phyloP scores from a whole-genome alignment of 805 yeast genomes.

The Candida chauliodis region DNA sequence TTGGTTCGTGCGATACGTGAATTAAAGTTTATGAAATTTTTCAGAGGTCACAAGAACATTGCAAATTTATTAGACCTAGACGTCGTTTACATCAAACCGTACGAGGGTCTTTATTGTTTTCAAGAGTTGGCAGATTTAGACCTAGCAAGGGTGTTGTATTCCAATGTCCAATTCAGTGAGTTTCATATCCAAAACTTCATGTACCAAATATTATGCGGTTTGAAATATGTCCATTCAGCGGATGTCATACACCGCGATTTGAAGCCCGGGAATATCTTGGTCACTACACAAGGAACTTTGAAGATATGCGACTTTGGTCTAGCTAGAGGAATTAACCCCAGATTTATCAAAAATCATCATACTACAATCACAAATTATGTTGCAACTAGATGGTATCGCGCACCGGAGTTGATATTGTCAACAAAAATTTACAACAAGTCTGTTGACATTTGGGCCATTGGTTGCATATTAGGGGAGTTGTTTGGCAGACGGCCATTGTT shows the following conservation, averaged over 20 bases:
- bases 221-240: conserved; percentile 87
- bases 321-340: conserved; percentile 66
- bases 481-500: conserved; percentile 79
- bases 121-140: conserved; percentile 85
- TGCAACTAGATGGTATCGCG: conserved; percentile 94
- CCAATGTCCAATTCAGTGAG: conserved; percentile 74
- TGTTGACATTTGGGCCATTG: conserved; percentile 92
- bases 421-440: conserved; percentile 55
- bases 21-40: conserved; percentile 71
- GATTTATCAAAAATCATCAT: conserved; percentile 26
- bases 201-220: conserved; percentile 82
- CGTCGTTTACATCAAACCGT: conserved; percentile 59
- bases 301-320: conserved; percentile 94
- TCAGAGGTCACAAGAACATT: conserved; percentile 83
- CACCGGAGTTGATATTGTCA: conserved; percentile 81
- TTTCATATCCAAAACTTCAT: conserved; percentile 73
- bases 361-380: conserved; percentile 74
- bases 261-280: conserved; percentile 86
- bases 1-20: conserved; percentile 82
- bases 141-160: conserved; percentile 74
- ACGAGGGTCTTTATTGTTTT: conserved; percentile 83
- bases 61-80: conserved; percentile 73
- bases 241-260: conserved; percentile 90
- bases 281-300: conserved; percentile 66
- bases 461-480: conserved; percentile 84